Percentiles rank a stretch among this genome's conserved stretches.
Conservation (phyloP, 352 stramenopile genomes). For the Globisporangium uncinulatum region DNA sequence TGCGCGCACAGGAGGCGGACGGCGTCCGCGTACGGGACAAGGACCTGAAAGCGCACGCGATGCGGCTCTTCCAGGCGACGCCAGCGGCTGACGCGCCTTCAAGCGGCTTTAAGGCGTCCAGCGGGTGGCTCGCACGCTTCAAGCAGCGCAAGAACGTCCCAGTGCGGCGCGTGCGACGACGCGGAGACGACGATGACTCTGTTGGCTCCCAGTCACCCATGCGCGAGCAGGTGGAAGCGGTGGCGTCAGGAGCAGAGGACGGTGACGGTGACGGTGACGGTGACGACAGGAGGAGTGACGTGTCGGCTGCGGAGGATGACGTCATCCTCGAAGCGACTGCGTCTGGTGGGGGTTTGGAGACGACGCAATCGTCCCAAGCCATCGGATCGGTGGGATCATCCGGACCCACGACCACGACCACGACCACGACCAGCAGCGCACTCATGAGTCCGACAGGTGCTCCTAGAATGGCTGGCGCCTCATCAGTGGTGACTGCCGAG, state of each 20-base stretch:
- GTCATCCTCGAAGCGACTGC: too few relatives aligned
- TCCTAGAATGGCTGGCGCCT: too few relatives aligned
- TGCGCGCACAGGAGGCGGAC: slow-evolving; percentile 5
- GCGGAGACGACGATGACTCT: background rate
- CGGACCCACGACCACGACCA: background rate
- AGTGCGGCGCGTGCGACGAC: slow-evolving; percentile 3
- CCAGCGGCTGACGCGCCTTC: background rate
- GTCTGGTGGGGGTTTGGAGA: too few relatives aligned
- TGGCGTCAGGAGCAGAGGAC: too few relatives aligned
- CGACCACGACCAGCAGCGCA: background rate
- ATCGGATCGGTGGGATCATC: too few relatives aligned
- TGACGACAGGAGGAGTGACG: background rate
- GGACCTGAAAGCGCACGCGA: slow-evolving; percentile 11
- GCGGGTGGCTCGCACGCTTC: slow-evolving; percentile 17
- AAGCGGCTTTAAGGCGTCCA: slow-evolving; percentile 14
- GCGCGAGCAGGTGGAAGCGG: too few relatives aligned
- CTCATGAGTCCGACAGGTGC: too few relatives aligned
- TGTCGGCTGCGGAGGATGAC: background rate
- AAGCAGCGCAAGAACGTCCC: slow-evolving; percentile 15
- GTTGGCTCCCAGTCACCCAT: background rate
- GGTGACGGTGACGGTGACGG: background rate
- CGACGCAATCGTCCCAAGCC: too few relatives aligned
- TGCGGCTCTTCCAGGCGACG: slow-evolving; percentile 9
- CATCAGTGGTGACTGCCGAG: background rate
- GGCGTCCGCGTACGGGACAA: slow-evolving; percentile 14